These are phyloP conservation scores for Oemleria cerasiformis DNA, from an alignment of 306 rosid genomes.

Conservation along the genomic window DNA sequence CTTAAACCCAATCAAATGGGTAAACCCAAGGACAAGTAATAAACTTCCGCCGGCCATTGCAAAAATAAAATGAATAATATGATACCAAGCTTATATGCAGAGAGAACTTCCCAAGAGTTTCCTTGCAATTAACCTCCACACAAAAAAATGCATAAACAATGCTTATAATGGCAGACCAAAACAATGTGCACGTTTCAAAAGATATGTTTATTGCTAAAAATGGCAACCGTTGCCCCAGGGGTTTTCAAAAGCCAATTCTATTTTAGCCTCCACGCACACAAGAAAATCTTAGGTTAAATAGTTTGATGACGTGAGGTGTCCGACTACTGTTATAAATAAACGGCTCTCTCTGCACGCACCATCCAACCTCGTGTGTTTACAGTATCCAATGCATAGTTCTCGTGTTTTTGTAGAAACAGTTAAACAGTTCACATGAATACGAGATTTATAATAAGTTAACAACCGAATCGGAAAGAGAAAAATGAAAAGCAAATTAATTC, in stretches of 20 bases:
- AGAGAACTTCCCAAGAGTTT: not conserved
- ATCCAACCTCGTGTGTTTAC: too few relatives aligned
- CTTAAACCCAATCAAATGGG: constrained; percentile 1
- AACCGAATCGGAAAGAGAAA: too few relatives aligned
- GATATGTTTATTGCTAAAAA: not conserved
- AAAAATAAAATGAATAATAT: not conserved
- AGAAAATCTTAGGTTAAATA: too few relatives aligned
- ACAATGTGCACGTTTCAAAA: not conserved
- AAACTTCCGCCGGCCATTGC: not conserved
- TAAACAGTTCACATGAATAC: too few relatives aligned
- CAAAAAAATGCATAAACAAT: not conserved
- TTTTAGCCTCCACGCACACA: not conserved
- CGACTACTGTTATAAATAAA: too few relatives aligned
- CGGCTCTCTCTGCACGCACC: too few relatives aligned
- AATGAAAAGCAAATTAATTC: too few relatives aligned
- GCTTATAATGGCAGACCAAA: constrained; percentile 3
- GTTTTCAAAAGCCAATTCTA: not conserved
- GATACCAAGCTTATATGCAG: not conserved
- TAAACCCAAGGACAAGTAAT: not conserved
- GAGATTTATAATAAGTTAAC: too few relatives aligned
- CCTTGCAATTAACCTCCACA: not conserved
- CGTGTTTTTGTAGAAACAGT: too few relatives aligned
- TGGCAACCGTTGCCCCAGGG: not conserved
- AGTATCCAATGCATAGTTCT: too few relatives aligned
- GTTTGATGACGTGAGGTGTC: too few relatives aligned